A percentile compares a stretch with the other conserved stretches of the same genome.
Evolutionary conservation across 768 basidiomycete species (phyloP).

Genomic region (Pleurotus tuber-regium): DNA sequence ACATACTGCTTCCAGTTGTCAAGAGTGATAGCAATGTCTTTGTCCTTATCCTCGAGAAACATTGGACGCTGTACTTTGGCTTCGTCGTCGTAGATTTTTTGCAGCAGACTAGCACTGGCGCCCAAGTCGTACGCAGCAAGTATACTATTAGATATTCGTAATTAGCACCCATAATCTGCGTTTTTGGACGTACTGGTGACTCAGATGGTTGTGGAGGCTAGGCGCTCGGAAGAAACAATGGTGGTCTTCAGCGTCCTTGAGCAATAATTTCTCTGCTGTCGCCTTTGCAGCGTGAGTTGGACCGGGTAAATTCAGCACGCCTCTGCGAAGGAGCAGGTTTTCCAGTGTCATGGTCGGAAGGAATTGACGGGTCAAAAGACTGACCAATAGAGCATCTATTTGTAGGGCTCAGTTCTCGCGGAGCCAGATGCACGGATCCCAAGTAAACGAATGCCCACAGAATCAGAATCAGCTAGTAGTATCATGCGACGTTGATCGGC

Average conservation of each 20-base stretch:
- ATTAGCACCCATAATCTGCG: neutral
- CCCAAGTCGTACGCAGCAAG: constrained; percentile 58
- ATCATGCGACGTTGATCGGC: too few species aligned
- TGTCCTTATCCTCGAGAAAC: constrained; percentile 31
- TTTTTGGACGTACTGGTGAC: constrained; percentile 47
- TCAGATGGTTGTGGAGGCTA: constrained; percentile 55
- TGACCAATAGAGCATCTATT: too few species aligned
- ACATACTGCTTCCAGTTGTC: constrained; percentile 49
- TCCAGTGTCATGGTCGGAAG: too few species aligned
- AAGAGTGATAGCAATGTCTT: constrained; percentile 31
- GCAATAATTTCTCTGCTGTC: constrained; percentile 40
- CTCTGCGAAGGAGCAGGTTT: constrained; percentile 16
- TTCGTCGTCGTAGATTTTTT: constrained; percentile 47
- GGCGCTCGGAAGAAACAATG: constrained; percentile 47
- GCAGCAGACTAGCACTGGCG: constrained; percentile 40
- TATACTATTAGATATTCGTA: constrained; percentile 29
- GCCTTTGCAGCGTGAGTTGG: constrained; percentile 39
- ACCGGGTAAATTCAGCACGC: constrained; percentile 46
- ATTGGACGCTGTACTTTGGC: constrained; percentile 36
- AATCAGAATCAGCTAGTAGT: too few species aligned
- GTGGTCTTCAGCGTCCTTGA: constrained; percentile 44
- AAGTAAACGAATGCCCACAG: too few species aligned
- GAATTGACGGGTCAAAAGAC: too few species aligned
- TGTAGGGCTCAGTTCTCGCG: too few species aligned
- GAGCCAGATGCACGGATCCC: too few species aligned